phyloP scores from a whole-genome alignment of 2,329 filamentous ascomycete genomes.

The Cladobotryum protrusum region DNA sequence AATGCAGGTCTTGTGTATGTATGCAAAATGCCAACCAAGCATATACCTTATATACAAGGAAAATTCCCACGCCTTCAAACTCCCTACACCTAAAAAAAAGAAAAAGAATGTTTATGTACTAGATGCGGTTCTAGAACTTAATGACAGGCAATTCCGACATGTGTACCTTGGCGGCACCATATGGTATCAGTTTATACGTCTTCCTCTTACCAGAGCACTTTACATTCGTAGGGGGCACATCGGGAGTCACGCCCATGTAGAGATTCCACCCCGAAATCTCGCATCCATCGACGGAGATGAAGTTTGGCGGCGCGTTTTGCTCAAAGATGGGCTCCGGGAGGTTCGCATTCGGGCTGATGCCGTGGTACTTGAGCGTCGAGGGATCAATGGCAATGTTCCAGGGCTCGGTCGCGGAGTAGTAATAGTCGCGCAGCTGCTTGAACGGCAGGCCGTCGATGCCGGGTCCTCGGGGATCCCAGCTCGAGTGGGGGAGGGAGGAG shows the following conservation, averaged over 20 bases:
- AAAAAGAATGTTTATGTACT: not conserved
- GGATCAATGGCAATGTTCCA: conserved; percentile 27
- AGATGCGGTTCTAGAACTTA: not conserved
- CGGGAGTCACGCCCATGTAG: conserved; percentile 26
- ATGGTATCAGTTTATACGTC: conserved; percentile 34
- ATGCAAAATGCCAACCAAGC: not conserved
- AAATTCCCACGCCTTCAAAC: not conserved
- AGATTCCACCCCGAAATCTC: conserved; percentile 29
- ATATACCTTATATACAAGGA: not conserved
- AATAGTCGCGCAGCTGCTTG: conserved; percentile 24
- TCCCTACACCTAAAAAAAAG: not conserved
- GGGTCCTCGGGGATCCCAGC: conserved; percentile 12
- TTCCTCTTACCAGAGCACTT: conserved; percentile 22
- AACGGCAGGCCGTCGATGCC: conserved; percentile 17
- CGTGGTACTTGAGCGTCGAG: conserved; percentile 19
- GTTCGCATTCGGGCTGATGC: conserved; percentile 16
- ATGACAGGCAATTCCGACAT: conserved; percentile 26
- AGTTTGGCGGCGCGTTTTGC: conserved; percentile 26
- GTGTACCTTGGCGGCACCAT: conserved; percentile 40
- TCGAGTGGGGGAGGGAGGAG: conserved; percentile 18
- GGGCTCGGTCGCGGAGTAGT: conserved; percentile 24
- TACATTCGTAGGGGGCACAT: conserved; percentile 15
- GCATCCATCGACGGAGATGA: conserved; percentile 31
- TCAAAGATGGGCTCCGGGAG: conserved; percentile 23
- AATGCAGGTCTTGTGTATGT: not conserved